Conservation (phyloP, 228 moss, liverwort and hornwort genomes). For the Sphagnum magellanicum region DNA sequence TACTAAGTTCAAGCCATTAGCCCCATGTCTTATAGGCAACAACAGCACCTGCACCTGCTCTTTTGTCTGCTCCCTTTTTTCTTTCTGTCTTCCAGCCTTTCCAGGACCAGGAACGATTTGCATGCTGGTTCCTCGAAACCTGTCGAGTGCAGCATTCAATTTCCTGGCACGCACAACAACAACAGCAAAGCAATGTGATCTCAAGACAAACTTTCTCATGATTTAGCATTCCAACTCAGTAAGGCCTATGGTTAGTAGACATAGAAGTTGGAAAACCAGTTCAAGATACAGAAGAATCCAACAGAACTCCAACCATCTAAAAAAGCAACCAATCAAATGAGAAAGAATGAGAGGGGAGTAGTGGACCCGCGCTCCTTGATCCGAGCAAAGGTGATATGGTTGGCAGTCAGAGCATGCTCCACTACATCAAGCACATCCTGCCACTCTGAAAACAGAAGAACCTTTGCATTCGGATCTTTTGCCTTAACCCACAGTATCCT, state of each 20-base stretch:
- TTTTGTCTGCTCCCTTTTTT: conserved; percentile 14
- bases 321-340: too few relatives aligned
- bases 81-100: conserved; percentile 23
- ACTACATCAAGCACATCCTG: conserved; percentile 88
- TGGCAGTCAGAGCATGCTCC: conserved; percentile 79
- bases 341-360: background rate
- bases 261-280: too few relatives aligned
- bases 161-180: conserved; percentile 30
- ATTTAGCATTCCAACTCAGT: too few relatives aligned
- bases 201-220: background rate
- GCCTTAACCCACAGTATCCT: conserved; percentile 74
- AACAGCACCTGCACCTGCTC: conserved; percentile 73
- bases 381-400: conserved; percentile 76
- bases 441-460: conserved; percentile 90
- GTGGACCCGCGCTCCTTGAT: conserved; percentile 65
- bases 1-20: conserved; percentile 85
- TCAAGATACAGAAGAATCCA: too few relatives aligned
- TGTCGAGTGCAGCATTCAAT: conserved; percentile 53
- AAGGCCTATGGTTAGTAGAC: too few relatives aligned
- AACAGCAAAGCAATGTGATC: background rate
- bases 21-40: conserved; percentile 65
- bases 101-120: conserved; percentile 9
- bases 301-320: too few relatives aligned
- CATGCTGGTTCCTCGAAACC: conserved; percentile 40
- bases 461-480: conserved; percentile 60